Conservation (phyloP, 116 monocot genomes). For the Phalaenopsis hybrid region DNA sequence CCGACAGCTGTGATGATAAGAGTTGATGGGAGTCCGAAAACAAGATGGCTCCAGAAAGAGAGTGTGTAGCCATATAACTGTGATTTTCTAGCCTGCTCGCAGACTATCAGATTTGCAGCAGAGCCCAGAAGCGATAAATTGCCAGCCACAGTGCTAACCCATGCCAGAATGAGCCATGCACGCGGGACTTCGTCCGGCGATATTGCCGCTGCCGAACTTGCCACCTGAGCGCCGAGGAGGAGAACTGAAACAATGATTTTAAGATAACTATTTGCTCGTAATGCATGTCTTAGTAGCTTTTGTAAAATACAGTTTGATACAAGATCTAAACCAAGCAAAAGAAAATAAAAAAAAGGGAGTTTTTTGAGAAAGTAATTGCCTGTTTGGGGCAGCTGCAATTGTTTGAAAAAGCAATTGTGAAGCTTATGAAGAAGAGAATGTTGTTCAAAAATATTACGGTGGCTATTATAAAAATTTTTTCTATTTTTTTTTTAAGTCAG, state of each 20-base stretch:
- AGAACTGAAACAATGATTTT: conserved; percentile 35
- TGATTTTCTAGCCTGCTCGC: conserved; percentile 56
- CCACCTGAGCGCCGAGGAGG: conserved; percentile 58
- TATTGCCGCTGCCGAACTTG: conserved; percentile 52
- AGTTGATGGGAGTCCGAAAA: conserved; percentile 59
- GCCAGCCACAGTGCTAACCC: conserved; percentile 76
- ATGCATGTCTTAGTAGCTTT: background rate
- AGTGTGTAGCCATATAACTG: conserved; percentile 43
- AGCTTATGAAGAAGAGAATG: too few relatives aligned
- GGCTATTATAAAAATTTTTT: too few relatives aligned
- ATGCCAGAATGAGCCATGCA: conserved; percentile 64
- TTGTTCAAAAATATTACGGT: too few relatives aligned
- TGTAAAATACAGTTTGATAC: background rate
- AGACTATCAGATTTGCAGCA: conserved; percentile 76
- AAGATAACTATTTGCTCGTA: background rate
- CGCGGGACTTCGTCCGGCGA: conserved; percentile 41
- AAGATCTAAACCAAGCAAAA: too few relatives aligned
- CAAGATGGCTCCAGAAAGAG: conserved; percentile 5
- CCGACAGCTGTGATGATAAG: conserved; percentile 47
- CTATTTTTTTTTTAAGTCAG: too few relatives aligned
- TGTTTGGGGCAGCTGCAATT: too few relatives aligned
- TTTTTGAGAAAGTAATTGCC: too few relatives aligned
- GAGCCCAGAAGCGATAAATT: conserved; percentile 69
- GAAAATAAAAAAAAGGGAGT: too few relatives aligned
- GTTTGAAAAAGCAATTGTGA: too few relatives aligned